Evolutionary conservation across 495 filamentous ascomycete species (phyloP).

Genomic region (Monascus purpureus): DNA sequence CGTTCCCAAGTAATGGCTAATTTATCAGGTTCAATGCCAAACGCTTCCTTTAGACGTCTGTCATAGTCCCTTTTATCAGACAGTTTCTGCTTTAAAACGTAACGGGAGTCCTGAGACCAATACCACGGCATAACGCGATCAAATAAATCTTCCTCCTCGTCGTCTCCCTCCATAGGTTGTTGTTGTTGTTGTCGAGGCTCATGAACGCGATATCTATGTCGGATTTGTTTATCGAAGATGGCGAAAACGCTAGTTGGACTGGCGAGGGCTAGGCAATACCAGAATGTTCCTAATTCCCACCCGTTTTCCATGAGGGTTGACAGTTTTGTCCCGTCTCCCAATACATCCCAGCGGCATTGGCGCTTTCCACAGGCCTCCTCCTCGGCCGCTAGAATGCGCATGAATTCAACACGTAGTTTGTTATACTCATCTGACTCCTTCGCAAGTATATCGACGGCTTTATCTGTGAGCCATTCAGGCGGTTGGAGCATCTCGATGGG

Average conservation of each 20-base stretch:
- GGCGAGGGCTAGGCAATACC: slow-evolving; percentile 3
- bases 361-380: slow-evolving; percentile 1
- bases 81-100: slow-evolving; percentile 2
- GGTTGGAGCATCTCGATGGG: slow-evolving; percentile 20
- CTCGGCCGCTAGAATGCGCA: slow-evolving; percentile 6
- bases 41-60: slow-evolving; percentile 3
- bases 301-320: slow-evolving; percentile 1
- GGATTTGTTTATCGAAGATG: slow-evolving; percentile 2
- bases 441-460: slow-evolving; percentile 11
- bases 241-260: slow-evolving; percentile 2
- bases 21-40: too few relatives aligned
- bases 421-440: slow-evolving; percentile 6
- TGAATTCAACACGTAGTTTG: slow-evolving; percentile 5
- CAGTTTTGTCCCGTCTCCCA: background rate
- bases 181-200: background rate
- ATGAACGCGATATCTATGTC: slow-evolving; percentile 2
- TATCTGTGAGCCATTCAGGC: slow-evolving; percentile 19
- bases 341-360: background rate
- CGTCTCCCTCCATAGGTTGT: too few relatives aligned
- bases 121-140: slow-evolving; percentile 6
- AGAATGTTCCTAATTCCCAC: slow-evolving; percentile 2
- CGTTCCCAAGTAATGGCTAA: too few relatives aligned
- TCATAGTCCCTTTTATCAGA: slow-evolving; percentile 6
- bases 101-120: slow-evolving; percentile 4
- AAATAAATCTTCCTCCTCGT: slow-evolving; percentile 4